phyloP scores from a whole-genome alignment of 2,329 filamentous ascomycete genomes.

The Colletotrichum spaethianum region DNA sequence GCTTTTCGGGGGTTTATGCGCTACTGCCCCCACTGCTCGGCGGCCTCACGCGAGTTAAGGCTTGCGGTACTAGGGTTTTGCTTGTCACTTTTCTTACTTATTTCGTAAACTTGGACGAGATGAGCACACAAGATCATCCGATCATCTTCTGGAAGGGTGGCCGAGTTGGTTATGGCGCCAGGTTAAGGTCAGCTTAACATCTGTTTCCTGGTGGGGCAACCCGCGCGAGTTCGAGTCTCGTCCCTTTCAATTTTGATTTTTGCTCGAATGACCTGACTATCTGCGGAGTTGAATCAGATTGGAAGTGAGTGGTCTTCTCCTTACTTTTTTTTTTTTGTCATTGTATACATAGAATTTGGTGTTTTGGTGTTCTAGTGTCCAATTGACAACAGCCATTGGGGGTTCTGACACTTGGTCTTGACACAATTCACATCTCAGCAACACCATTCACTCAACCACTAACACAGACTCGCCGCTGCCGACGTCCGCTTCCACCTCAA shows the following conservation, averaged over 20 bases:
- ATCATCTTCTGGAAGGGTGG: constrained; percentile 31
- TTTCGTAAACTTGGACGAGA: accelerated
- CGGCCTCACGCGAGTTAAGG: too few relatives aligned
- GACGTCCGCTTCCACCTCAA: constrained; percentile 16
- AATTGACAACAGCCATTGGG: background rate
- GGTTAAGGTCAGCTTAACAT: constrained; percentile 42
- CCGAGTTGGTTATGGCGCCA: constrained; percentile 42
- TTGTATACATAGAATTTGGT: too few relatives aligned
- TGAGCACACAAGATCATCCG: accelerated
- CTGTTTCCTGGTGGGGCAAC: constrained; percentile 42
- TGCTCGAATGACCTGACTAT: background rate
- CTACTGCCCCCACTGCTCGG: background rate
- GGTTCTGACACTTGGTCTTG: background rate
- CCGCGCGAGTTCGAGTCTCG: constrained; percentile 42
- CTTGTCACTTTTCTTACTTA: accelerated
- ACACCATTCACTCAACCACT: background rate
- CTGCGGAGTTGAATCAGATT: too few relatives aligned
- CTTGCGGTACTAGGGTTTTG: background rate
- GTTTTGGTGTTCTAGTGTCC: background rate
- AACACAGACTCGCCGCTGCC: constrained; percentile 17
- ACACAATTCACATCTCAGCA: too few relatives aligned
- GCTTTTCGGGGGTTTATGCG: background rate
- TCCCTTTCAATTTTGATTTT: constrained; percentile 31
- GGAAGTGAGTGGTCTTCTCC: too few relatives aligned
- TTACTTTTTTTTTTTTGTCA: too few relatives aligned